Evolutionary conservation across 352 stramenopile genomes (phyloP), one percentile per base, ranked within the genome.

Genomic region (Phytophthora cactorum): DNA sequence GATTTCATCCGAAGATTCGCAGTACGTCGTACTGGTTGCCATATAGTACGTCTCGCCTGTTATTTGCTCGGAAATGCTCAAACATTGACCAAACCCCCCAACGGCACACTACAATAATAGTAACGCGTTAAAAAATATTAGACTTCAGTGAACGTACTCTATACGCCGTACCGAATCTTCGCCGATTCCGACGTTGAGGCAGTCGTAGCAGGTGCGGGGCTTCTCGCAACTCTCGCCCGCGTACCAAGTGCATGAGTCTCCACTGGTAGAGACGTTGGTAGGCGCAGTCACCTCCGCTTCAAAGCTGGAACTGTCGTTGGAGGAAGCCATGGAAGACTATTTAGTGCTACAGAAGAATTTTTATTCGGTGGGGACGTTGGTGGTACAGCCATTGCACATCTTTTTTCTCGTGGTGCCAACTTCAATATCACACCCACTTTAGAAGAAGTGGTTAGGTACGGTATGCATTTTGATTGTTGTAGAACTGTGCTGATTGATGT

Each of bases 21-120:
- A 90, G 65, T 90, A 90, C 8, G 68, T 78, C 49, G 57, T 25
- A 59, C 77, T 87, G 38, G 36, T 25, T 8, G 72, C 60, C 5
- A 70, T 44, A 55, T 88, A 90, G 67, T 84, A 84, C 63, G 79
- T 82, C 50, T 75, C 11, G 12, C 69, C 55, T 55, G 64, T 39
- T 50, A 70, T 28, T 53, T 56, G 36, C 29, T 63, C 22, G 7
- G 31, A 70, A 22, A 32, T 39, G n/a, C 60, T 70, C 31, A 77
- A 47, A 50, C 75, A 82, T 29, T 78, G 68, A 5, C 75, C 72
- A 38, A 61, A 57, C 22, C 50, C 38, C 1, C 63, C 59, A 41
- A 82, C 46, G 5, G 53, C 68, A 44, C 75, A 82, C 75, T 82
- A 17, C 28, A 72, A 41, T n/a, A 46, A 46, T 25, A 29, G 34